phyloP scores from a whole-genome alignment of 805 yeast genomes.

The Monosporozyma yasuniensis region DNA sequence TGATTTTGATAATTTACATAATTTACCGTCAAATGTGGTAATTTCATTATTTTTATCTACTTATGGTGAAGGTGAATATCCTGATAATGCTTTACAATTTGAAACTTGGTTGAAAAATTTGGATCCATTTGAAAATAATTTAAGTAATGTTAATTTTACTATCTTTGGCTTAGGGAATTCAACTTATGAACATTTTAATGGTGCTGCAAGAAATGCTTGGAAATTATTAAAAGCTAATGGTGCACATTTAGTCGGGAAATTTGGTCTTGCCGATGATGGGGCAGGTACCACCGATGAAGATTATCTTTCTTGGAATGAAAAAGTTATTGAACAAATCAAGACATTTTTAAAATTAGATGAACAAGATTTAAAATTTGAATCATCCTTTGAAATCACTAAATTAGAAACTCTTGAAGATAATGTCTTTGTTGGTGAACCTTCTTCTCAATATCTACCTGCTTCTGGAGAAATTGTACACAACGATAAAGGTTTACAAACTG shows the following conservation, averaged over 20 bases:
- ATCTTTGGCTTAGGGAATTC: conserved; percentile 92
- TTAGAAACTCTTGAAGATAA: conserved; percentile 31
- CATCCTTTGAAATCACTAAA: conserved; percentile 43
- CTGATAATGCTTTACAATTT: conserved; percentile 81
- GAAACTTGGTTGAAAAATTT: conserved; percentile 46
- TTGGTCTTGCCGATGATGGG: conserved; percentile 94
- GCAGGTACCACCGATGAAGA: conserved; percentile 93
- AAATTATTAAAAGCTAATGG: conserved; percentile 50
- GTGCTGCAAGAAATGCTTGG: conserved; percentile 58
- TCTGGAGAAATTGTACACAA: conserved; percentile 28
- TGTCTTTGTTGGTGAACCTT: conserved; percentile 80
- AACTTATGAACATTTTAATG: conserved; percentile 86
- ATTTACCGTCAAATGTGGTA: conserved; percentile 48
- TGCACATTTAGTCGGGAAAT: conserved; percentile 60
- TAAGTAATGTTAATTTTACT: conserved; percentile 55
- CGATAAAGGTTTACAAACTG: conserved; percentile 38
- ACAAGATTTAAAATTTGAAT: conserved; percentile 60
- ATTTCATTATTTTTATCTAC: conserved; percentile 77
- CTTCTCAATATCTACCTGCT: conserved; percentile 40
- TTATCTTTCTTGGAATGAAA: conserved; percentile 86
- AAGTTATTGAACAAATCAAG: conserved; percentile 56
- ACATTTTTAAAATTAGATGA: conserved; percentile 62
- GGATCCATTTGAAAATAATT: conserved; percentile 7
- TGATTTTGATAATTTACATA: conserved; percentile 69
- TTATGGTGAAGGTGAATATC: conserved; percentile 97